These are phyloP conservation scores for Sporothrix phasma DNA, from an alignment of 2,329 filamentous ascomycete species.

Conservation along the genomic window DNA sequence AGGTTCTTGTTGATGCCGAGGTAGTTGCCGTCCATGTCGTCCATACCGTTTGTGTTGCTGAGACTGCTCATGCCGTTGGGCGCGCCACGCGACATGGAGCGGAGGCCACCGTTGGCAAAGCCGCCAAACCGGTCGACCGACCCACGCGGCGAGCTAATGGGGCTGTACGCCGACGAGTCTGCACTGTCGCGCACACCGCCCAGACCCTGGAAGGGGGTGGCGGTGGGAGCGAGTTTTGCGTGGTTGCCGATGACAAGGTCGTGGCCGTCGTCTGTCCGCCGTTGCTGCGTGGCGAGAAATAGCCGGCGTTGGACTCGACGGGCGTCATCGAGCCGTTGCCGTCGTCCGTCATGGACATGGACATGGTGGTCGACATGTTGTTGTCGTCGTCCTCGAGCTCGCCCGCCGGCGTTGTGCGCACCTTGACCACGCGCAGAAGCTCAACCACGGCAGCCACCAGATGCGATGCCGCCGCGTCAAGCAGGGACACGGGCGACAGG, in stretches of 20 bases:
- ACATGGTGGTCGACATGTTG: conserved; percentile 18
- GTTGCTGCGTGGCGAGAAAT: conserved; percentile 29
- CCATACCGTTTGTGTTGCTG: neutral
- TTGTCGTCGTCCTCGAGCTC: conserved; percentile 75
- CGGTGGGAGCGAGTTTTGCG: conserved; percentile 36
- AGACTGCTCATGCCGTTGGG: neutral
- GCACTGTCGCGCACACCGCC: conserved; percentile 48
- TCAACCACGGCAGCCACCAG: conserved; percentile 79
- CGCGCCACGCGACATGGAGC: conserved; percentile 14
- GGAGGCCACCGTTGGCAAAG: conserved; percentile 16
- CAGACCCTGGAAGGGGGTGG: conserved; percentile 50
- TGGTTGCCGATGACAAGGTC: conserved; percentile 22
- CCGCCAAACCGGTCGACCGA: conserved; percentile 37
- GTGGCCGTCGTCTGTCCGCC: conserved; percentile 26
- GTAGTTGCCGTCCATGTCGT: conserved; percentile 28
- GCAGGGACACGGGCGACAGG: conserved; percentile 80
- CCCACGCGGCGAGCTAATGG: conserved; percentile 56
- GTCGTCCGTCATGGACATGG: conserved; percentile 30
- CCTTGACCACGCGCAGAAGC: conserved; percentile 72
- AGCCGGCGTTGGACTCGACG: neutral
- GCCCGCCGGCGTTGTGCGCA: conserved; percentile 61
- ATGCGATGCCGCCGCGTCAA: conserved; percentile 90
- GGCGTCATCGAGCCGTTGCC: conserved; percentile 33
- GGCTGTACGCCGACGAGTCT: conserved; percentile 66
- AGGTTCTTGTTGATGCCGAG: conserved; percentile 29